These are phyloP conservation scores for Saturnispora halmiae DNA, from an alignment of 805 yeast genomes.

Conservation along the genomic window DNA sequence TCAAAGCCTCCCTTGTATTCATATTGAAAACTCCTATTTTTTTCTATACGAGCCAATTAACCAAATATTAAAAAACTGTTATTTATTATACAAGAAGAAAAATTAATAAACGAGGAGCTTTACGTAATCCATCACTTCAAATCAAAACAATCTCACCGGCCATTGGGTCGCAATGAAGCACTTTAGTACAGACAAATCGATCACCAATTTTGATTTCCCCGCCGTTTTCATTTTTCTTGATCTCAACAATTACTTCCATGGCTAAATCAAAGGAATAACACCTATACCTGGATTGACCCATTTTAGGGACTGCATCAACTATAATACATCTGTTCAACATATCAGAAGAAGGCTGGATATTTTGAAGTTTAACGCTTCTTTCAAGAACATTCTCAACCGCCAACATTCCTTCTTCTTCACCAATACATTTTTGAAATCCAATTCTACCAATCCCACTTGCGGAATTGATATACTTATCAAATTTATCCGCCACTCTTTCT, in stretches of 20 bases:
- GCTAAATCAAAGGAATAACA: constrained; percentile 43
- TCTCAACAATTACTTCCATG: constrained; percentile 36
- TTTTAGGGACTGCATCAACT: constrained; percentile 26
- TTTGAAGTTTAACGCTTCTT: constrained; percentile 14
- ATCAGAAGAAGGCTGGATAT: too few species aligned
- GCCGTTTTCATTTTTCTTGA: background rate
- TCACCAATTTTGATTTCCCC: constrained; percentile 32
- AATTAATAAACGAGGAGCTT: too few species aligned
- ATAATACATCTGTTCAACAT: constrained; percentile 32
- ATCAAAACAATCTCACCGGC: constrained; percentile 8
- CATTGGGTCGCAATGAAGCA: constrained; percentile 35
- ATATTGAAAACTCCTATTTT: too few species aligned
- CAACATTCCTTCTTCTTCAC: constrained; percentile 19
- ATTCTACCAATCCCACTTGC: background rate
- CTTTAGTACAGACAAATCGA: constrained; percentile 35
- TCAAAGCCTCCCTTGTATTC: too few species aligned
- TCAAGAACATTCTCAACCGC: constrained; percentile 23
- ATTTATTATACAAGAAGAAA: too few species aligned
- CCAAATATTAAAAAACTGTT: too few species aligned
- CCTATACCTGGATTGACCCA: constrained; percentile 24
- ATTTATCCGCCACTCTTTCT: too few species aligned
- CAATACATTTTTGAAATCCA: constrained; percentile 1
- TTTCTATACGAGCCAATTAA: too few species aligned
- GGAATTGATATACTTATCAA: background rate
- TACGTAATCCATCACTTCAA: background rate